These are phyloP conservation scores for Salvia miltiorrhiza DNA, from an alignment of 257 asterid species.

Conservation along the genomic window DNA sequence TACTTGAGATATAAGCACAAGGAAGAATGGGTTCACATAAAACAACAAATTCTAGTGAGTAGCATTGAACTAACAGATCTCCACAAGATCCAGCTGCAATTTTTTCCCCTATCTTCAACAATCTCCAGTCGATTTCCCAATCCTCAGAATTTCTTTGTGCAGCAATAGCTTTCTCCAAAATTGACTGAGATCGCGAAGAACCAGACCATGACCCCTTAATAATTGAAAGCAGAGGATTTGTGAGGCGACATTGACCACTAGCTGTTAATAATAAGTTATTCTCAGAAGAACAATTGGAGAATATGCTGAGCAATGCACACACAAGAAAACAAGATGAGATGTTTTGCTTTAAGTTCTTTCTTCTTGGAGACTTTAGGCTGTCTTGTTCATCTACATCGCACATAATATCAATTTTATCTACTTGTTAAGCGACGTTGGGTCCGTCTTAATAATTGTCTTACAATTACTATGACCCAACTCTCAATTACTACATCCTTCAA, in stretches of 20 bases:
- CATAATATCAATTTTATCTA: neutral
- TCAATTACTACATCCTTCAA: neutral
- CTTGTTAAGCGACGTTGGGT: neutral
- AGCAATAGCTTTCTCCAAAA: conserved; percentile 39
- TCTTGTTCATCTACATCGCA: neutral
- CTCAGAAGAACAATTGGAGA: conserved; percentile 10
- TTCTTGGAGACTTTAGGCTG: neutral
- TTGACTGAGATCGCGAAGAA: conserved; percentile 43
- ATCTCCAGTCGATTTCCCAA: conserved; percentile 79
- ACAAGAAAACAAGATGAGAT: neutral
- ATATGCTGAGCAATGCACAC: neutral
- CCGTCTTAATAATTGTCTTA: neutral
- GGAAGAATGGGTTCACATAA: neutral
- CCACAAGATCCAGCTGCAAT: conserved; percentile 91
- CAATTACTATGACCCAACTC: neutral
- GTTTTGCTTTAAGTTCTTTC: neutral
- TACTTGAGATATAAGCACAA: conserved; percentile 20
- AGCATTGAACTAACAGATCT: conserved; percentile 61
- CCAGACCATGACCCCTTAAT: conserved; percentile 77
- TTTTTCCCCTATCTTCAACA: conserved; percentile 73
- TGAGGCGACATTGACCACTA: conserved; percentile 10
- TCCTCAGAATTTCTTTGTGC: conserved; percentile 40
- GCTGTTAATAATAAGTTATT: conserved; percentile 3
- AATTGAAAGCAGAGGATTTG: conserved; percentile 22
- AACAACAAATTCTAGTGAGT: conserved; percentile 14